Conservation (phyloP, 352 stramenopile genomes). For the Pythium insidiosum region DNA sequence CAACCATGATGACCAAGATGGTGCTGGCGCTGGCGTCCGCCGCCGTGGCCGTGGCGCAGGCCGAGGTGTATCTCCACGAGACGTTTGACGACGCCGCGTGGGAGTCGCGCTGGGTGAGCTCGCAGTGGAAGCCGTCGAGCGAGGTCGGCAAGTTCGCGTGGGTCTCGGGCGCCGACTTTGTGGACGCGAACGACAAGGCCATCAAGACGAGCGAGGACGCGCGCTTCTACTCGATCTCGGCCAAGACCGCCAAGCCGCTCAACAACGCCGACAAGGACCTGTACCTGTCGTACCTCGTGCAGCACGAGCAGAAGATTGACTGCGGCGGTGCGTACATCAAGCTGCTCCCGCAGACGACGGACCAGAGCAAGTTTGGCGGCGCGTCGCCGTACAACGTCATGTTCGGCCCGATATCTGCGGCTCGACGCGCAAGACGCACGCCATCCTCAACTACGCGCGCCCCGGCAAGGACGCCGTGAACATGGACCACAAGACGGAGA, state of each 20-base stretch:
- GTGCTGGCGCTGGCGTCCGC: conserved; percentile 38
- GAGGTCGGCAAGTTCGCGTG: conserved; percentile 95
- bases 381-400: conserved; percentile 96
- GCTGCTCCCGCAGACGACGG: conserved; percentile 90
- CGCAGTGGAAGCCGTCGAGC: conserved; percentile 89
- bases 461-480: conserved; percentile 92
- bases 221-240: conserved; percentile 96
- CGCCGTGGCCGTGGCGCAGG: conserved; percentile 34
- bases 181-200: conserved; percentile 87
- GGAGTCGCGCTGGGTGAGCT: conserved; percentile 79
- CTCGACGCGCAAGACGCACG: conserved; percentile 94
- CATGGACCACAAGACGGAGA: conserved; percentile 87
- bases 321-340: conserved; percentile 99
- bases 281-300: conserved; percentile 96
- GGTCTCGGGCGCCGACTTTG: conserved; percentile 90
- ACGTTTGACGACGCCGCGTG: conserved; percentile 89
- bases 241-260: conserved; percentile 85
- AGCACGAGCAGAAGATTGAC: conserved; percentile 98
- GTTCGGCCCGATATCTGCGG: conserved; percentile 99
- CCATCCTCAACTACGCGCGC: conserved; percentile 97
- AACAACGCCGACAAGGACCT: conserved; percentile 89
- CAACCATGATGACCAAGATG: conserved; percentile 56
- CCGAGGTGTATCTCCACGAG: conserved; percentile 91
- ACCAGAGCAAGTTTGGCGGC: conserved; percentile 91
- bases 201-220: conserved; percentile 94